A percentile compares a stretch with the other conserved stretches of the same genome.
Conservation (phyloP, 495 filamentous ascomycete species). For the Aspergillus egyptiacus region DNA sequence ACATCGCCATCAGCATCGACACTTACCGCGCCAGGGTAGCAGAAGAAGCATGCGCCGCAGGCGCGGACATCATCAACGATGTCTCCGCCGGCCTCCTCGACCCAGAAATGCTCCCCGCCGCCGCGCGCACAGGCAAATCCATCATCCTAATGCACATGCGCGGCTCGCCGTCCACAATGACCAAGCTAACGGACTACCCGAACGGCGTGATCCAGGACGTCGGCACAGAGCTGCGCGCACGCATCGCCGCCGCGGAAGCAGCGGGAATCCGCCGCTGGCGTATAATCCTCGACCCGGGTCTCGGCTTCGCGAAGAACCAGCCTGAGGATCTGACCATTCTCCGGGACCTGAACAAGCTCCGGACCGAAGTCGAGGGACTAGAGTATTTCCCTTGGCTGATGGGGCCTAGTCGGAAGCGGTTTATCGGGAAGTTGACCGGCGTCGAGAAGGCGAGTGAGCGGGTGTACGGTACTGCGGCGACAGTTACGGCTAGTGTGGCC, state of each 20-base stretch:
- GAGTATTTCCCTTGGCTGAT: slow-evolving; percentile 80
- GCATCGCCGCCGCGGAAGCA: slow-evolving; percentile 69
- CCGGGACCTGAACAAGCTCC: slow-evolving; percentile 56
- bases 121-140: slow-evolving; percentile 72
- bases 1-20: slow-evolving; percentile 75
- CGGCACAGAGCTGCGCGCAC: slow-evolving; percentile 58
- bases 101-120: slow-evolving; percentile 71
- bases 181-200: slow-evolving; percentile 60
- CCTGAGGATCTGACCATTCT: slow-evolving; percentile 78
- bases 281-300: slow-evolving; percentile 87
- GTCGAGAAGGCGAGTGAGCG: slow-evolving; percentile 62
- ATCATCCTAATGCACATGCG: slow-evolving; percentile 95
- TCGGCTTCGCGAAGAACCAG: slow-evolving; percentile 85
- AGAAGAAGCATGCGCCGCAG: slow-evolving; percentile 68
- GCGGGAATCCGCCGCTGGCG: slow-evolving; percentile 88
- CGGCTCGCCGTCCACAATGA: slow-evolving; percentile 83
- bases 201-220: slow-evolving; percentile 67
- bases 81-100: slow-evolving; percentile 80
- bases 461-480: slow-evolving; percentile 81
- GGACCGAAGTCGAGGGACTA: slow-evolving; percentile 52
- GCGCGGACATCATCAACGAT: slow-evolving; percentile 94
- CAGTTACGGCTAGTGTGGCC: slow-evolving; percentile 77
- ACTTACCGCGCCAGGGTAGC: slow-evolving; percentile 88
- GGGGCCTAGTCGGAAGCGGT: slow-evolving; percentile 84
- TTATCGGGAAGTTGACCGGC: slow-evolving; percentile 78